Conservation (phyloP, 768 basidiomycete species). For the Lactarius quietus region DNA sequence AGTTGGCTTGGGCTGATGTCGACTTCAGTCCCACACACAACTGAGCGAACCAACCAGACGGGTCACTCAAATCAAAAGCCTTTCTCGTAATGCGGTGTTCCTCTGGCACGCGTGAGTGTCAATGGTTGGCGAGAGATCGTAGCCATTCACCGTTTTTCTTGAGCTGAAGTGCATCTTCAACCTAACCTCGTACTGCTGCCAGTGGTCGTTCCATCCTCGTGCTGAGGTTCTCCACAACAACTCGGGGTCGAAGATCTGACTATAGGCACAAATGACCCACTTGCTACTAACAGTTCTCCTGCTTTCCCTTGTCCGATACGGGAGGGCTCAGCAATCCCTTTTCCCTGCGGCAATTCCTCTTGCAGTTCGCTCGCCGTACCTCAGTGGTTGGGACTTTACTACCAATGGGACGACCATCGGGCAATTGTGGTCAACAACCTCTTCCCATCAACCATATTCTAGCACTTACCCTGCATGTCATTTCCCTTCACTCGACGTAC, state of each 20-base stretch:
- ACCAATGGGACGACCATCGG: slow-evolving; percentile 8
- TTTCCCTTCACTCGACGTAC: not conserved
- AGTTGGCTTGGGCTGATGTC: too few relatives aligned
- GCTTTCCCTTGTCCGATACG: not conserved
- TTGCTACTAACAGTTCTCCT: not conserved
- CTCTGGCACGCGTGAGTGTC: too few relatives aligned
- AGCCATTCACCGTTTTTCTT: not conserved
- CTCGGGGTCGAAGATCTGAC: not conserved
- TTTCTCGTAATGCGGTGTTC: too few relatives aligned
- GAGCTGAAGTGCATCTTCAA: not conserved
- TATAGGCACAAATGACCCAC: not conserved
- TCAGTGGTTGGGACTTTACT: slow-evolving; percentile 27
- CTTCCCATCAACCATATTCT: not conserved
- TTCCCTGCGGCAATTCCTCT: slow-evolving; percentile 30
- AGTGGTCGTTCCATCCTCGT: too few relatives aligned
- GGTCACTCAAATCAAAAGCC: too few relatives aligned
- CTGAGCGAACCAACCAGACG: too few relatives aligned
- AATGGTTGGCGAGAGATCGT: too few relatives aligned
- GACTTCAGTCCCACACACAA: not conserved
- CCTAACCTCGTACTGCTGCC: not conserved
- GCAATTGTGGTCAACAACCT: slow-evolving; percentile 26
- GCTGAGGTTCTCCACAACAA: not conserved
- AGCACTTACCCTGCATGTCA: not conserved
- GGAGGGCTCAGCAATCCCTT: slow-evolving; percentile 16
- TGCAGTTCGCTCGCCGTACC: slow-evolving; percentile 31